Conservation (phyloP, 2,329 filamentous ascomycete genomes). For the Fusarium sp. region DNA sequence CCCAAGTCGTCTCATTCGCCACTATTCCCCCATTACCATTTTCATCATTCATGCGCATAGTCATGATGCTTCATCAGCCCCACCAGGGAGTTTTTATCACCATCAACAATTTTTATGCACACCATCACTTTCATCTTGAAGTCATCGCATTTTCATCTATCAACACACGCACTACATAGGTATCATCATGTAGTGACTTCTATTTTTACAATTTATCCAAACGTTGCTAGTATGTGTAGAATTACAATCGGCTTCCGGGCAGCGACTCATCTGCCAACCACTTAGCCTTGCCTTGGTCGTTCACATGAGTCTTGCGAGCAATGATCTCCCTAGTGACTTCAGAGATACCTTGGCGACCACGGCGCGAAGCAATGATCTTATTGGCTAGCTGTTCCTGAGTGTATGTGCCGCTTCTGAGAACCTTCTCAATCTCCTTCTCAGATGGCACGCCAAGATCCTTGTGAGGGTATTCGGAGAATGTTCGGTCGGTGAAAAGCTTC, state of each 20-base stretch:
- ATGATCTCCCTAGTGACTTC: constrained; percentile 80
- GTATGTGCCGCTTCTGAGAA: constrained; percentile 59
- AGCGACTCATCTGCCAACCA: constrained; percentile 55
- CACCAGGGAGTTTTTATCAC: constrained; percentile 21
- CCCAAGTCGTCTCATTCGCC: constrained; percentile 38
- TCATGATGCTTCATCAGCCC: constrained; percentile 28
- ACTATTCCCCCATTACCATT: constrained; percentile 12
- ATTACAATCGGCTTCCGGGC: constrained; percentile 55
- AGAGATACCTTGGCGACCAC: constrained; percentile 77
- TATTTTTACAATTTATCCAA: constrained; percentile 49
- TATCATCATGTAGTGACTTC: constrained; percentile 38
- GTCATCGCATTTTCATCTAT: constrained; percentile 46
- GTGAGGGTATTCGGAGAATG: constrained; percentile 83
- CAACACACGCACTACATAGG: constrained; percentile 44
- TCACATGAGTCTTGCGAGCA: constrained; percentile 70
- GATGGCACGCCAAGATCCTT: constrained; percentile 78
- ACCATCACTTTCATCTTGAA: constrained; percentile 21
- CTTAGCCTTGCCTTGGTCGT: constrained; percentile 59
- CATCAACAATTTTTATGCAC: constrained; percentile 17
- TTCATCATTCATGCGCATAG: constrained; percentile 12
- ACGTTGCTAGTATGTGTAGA: constrained; percentile 21
- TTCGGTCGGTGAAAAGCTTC: constrained; percentile 71
- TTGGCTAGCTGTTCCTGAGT: constrained; percentile 72
- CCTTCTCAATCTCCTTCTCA: constrained; percentile 71
- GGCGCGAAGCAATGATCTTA: constrained; percentile 71